phyloP scores from a whole-genome alignment of 192 early-diverging fungal genomes.

The Backusella morwellensis region DNA sequence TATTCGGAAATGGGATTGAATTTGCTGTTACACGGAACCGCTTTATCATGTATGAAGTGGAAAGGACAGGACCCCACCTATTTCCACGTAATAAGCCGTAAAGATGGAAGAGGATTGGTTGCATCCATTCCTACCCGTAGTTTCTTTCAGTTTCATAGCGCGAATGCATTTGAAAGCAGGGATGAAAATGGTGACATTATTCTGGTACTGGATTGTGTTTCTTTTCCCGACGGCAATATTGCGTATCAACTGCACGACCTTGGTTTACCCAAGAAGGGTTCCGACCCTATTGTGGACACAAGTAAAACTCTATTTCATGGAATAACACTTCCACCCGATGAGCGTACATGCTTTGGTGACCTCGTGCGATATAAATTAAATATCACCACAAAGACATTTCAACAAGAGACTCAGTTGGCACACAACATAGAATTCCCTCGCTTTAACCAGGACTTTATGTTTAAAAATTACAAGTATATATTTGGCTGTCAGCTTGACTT shows the following conservation, averaged over 20 bases:
- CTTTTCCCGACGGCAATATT: constrained; percentile 11
- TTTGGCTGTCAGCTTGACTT: constrained; percentile 1
- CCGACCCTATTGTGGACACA: neutral
- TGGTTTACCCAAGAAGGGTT: neutral
- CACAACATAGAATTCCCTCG: neutral
- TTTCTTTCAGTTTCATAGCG: constrained; percentile 9
- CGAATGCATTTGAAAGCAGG: constrained; percentile 2
- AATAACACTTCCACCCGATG: neutral
- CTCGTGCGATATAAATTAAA: neutral
- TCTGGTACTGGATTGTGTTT: neutral
- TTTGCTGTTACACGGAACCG: neutral
- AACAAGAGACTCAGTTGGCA: neutral
- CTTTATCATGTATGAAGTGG: constrained; percentile 5
- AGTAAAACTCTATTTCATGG: neutral
- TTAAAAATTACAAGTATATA: neutral
- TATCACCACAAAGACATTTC: neutral
- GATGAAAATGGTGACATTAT: neutral
- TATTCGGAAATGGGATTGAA: constrained; percentile 16
- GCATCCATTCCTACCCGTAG: neutral
- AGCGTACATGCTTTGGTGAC: constrained; percentile 8
- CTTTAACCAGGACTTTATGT: neutral
- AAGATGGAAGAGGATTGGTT: neutral
- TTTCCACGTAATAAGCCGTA: constrained; percentile 12
- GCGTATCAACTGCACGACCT: neutral
- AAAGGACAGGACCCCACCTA: neutral